Conservation (phyloP, 805 yeast species). For the Trichomonascus vanleenenianus region DNA sequence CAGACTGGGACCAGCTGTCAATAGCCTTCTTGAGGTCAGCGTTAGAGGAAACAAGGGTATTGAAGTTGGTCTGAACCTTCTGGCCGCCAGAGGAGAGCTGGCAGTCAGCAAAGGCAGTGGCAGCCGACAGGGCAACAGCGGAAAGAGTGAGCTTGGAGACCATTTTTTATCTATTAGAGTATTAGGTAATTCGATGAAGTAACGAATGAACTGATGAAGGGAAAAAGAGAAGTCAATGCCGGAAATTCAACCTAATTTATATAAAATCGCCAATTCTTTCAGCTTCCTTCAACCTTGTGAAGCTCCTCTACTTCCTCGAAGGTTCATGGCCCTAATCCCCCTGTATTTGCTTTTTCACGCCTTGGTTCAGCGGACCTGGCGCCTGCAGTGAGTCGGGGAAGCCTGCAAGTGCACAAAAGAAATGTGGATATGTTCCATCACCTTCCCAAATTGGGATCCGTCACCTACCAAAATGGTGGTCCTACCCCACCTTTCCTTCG, state of each 20-base stretch:
- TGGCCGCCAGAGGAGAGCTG: neutral
- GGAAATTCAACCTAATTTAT: conserved; percentile 33
- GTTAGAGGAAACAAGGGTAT: neutral
- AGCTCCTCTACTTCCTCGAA: too few relatives aligned
- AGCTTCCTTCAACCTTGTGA: too few relatives aligned
- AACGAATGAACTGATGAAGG: conserved; percentile 42
- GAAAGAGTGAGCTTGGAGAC: neutral
- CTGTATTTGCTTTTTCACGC: too few relatives aligned
- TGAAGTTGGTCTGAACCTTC: neutral
- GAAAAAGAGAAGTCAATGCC: conserved; percentile 39
- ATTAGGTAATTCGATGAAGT: conserved; percentile 17
- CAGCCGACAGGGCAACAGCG: neutral
- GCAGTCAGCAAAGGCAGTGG: conserved; percentile 1
- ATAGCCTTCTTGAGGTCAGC: neutral
- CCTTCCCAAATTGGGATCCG: too few relatives aligned
- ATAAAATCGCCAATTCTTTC: neutral
- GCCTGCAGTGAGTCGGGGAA: too few relatives aligned
- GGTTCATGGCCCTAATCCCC: too few relatives aligned
- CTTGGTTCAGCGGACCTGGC: too few relatives aligned
- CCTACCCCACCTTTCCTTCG: too few relatives aligned
- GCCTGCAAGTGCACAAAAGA: too few relatives aligned
- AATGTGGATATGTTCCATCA: too few relatives aligned
- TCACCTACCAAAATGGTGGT: too few relatives aligned
- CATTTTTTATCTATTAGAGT: neutral
- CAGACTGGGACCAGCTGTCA: neutral